phyloP scores from a whole-genome alignment of 257 asterid genomes.

The Nicotiana otophora region DNA sequence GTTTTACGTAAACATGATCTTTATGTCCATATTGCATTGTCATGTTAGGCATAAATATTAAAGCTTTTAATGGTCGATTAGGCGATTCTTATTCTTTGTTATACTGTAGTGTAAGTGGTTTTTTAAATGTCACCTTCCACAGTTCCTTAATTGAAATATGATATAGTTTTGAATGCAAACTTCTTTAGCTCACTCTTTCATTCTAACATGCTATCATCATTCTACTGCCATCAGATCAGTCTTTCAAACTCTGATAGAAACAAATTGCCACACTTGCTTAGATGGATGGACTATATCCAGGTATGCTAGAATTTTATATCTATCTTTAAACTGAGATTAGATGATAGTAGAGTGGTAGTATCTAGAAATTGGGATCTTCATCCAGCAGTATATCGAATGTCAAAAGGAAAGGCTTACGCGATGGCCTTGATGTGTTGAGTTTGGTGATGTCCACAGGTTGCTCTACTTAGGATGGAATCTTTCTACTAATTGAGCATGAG shows the following conservation, averaged over 20 bases:
- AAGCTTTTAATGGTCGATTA: background rate
- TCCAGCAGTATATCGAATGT: background rate
- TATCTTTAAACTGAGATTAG: background rate
- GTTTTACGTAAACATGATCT: background rate
- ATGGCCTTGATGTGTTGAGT: background rate
- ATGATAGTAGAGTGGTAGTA: background rate
- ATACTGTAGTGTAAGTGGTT: background rate
- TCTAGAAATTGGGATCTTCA: background rate
- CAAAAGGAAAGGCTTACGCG: background rate
- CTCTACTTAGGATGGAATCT: background rate
- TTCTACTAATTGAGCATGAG: background rate
- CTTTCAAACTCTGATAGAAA: conserved; percentile 51
- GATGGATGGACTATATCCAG: conserved; percentile 93
- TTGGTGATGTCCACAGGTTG: background rate
- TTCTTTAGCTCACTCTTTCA: background rate
- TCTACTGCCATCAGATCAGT: conserved; percentile 38
- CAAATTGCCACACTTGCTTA: conserved; percentile 63
- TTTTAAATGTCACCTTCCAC: background rate
- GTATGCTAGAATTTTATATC: conserved; percentile 26
- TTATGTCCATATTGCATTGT: background rate
- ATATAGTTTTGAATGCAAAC: background rate
- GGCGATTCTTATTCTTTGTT: background rate
- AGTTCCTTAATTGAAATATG: background rate
- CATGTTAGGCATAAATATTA: background rate
- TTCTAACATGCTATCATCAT: conserved; percentile 6